Base-by-base conservation (phyloP, 805 yeast species). In the Starmerella lactis-condensi region DNA sequence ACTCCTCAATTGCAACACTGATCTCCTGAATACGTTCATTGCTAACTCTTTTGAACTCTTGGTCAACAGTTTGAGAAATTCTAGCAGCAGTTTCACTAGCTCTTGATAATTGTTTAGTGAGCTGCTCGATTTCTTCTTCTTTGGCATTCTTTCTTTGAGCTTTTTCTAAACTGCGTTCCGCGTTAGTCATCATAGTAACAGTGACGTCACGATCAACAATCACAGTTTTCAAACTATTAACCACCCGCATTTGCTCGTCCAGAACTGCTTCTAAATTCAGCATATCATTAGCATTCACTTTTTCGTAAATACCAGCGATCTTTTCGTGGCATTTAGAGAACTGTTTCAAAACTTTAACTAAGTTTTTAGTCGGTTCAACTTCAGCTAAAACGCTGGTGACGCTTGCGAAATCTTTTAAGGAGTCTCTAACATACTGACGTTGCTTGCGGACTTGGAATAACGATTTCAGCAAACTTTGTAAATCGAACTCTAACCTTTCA, bases 1-100 rank as follows among this genome's bases (percentile, higher is more conserved):
- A 83, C 9, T 85, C 74, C 53, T 89, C 98, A 31, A 85, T 77
- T 39, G 82, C 68, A 46, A 77, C 77, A 48, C 93, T 67, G 54
- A 85, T 81, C 45, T 83, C 96, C 23, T 67, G 70, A 22, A 79
- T 65, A 44, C 73, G 76, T 35, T 75, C 85, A 26, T 60, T 57
- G 48, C 81, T 93, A 48, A 83, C 79, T 11, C 52, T 47, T 12
- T 58, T 63, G 17, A 85, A 54, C 44, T 89, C 93, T 24, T 52
- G 50, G 47, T 69, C 75, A 32, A 85, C 77, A 4, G 65, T 67
- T 12, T 61, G 64, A 31, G 75, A 71, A 22, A 81, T 65, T 13
- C 59, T 60, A n/a, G 65, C 69, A 52, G 74, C 81, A 35, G 64
- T 67, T 15, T 60, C 60, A 38, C 71, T 72, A 30, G 69, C 71